Conservation (phyloP, 2,329 filamentous ascomycete genomes). For the Didymella pinodella region DNA sequence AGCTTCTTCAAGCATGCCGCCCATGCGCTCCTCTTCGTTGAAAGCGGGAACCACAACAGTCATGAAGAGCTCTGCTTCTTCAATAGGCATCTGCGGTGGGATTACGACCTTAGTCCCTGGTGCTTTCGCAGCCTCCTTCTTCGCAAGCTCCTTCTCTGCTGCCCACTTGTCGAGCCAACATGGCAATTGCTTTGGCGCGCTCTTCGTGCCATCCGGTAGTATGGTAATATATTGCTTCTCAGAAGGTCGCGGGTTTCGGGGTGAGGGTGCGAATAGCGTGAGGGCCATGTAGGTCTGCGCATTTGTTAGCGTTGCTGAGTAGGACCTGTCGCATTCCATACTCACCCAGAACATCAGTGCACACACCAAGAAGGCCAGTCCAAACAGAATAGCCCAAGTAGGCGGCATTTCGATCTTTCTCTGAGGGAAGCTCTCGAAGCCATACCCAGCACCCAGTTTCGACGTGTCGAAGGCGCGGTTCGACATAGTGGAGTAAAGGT, state of each 20-base stretch:
- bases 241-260: constrained; percentile 74
- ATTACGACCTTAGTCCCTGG: constrained; percentile 33
- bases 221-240: constrained; percentile 89
- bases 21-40: constrained; percentile 87
- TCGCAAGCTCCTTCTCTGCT: constrained; percentile 62
- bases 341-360: constrained; percentile 45
- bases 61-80: constrained; percentile 81
- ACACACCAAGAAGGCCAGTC: constrained; percentile 32
- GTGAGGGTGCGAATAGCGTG: constrained; percentile 79
- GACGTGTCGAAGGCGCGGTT: constrained; percentile 41
- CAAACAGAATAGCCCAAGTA: constrained; percentile 43
- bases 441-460: constrained; percentile 34
- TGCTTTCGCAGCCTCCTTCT: constrained; percentile 38
- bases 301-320: constrained; percentile 7
- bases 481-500: constrained; percentile 25
- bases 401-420: constrained; percentile 41
- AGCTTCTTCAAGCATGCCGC: constrained; percentile 87
- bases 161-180: constrained; percentile 87
- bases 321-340: constrained; percentile 1
- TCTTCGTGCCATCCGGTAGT: constrained; percentile 67
- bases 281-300: constrained; percentile 71
- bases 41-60: constrained; percentile 94
- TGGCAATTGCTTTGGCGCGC: constrained; percentile 67
- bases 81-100: constrained; percentile 63
- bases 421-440: constrained; percentile 37